These are phyloP conservation scores for Middelhovenomyces tepae DNA, from an alignment of 805 yeast species.

Conservation along the genomic window DNA sequence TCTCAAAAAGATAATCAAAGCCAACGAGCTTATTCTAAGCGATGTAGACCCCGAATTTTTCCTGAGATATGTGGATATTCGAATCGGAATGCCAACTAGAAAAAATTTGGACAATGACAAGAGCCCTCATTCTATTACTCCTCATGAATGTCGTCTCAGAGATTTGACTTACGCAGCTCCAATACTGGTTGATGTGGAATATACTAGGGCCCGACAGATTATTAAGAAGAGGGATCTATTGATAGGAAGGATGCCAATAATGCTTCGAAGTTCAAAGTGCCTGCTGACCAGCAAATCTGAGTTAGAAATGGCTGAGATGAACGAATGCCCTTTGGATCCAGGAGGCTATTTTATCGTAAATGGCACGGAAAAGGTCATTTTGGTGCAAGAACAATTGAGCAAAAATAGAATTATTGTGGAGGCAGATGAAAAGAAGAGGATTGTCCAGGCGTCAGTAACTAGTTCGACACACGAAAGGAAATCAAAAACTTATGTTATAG, in stretches of 20 bases:
- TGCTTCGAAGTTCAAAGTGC: slow-evolving; percentile 91
- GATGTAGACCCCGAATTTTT: slow-evolving; percentile 98
- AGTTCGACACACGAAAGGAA: slow-evolving; percentile 97
- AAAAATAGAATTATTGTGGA: slow-evolving; percentile 97
- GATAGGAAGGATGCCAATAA: slow-evolving; percentile 98
- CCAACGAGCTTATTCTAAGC: slow-evolving; percentile 79
- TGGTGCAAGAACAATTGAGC: slow-evolving; percentile 93
- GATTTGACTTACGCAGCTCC: slow-evolving; percentile 95
- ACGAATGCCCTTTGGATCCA: slow-evolving; percentile 96
- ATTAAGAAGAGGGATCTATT: slow-evolving; percentile 84
- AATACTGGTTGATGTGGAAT: slow-evolving; percentile 92
- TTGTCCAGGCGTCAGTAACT: slow-evolving; percentile 96
- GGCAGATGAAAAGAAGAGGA: slow-evolving; percentile 88
- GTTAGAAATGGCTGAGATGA: slow-evolving; percentile 72
- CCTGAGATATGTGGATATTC: slow-evolving; percentile 81
- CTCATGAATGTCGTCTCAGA: slow-evolving; percentile 92
- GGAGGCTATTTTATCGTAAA: slow-evolving; percentile 98
- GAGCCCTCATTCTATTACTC: slow-evolving; percentile 38
- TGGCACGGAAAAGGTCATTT: slow-evolving; percentile 95
- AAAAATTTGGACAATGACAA: slow-evolving; percentile 24
- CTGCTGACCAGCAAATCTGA: slow-evolving; percentile 72
- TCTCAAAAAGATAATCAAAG: slow-evolving; percentile 81
- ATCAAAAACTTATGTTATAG: slow-evolving; percentile 91
- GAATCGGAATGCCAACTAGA: slow-evolving; percentile 58
- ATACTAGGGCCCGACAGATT: slow-evolving; percentile 89